Conservation (phyloP, 2,329 filamentous ascomycete genomes). For the Aureobasidium sp. region DNA sequence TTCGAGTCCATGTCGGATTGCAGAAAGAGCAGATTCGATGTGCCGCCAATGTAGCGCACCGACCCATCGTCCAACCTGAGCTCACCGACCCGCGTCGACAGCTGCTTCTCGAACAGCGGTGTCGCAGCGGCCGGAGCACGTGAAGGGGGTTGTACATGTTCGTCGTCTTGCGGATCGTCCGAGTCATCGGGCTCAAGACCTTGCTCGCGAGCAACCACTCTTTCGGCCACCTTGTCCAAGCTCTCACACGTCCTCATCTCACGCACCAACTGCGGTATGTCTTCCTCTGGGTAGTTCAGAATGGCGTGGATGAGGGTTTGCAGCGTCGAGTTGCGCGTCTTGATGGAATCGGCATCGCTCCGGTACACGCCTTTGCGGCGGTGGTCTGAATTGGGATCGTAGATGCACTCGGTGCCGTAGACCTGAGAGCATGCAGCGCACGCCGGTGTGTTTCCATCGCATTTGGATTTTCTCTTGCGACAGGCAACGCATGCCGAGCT, state of each 20-base stretch:
- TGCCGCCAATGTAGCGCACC: conserved; percentile 86
- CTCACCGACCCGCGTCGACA: conserved; percentile 91
- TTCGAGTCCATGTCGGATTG: conserved; percentile 41
- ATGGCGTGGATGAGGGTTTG: conserved; percentile 92
- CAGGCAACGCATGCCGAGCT: conserved; percentile 31
- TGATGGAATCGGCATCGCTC: conserved; percentile 82
- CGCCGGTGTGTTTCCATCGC: conserved; percentile 82
- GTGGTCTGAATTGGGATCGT: conserved; percentile 94
- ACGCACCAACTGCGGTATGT: conserved; percentile 72
- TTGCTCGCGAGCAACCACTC: conserved; percentile 49
- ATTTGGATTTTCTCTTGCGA: conserved; percentile 43
- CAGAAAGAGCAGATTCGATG: conserved; percentile 84
- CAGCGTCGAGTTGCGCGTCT: conserved; percentile 78
- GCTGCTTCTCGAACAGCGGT: conserved; percentile 61
- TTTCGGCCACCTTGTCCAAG: conserved; percentile 57
- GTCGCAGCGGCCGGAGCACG: conserved; percentile 19
- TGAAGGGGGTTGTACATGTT: conserved; percentile 34
- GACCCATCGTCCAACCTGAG: conserved; percentile 79
- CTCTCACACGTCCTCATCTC: conserved; percentile 82
- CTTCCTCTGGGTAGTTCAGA: conserved; percentile 81
- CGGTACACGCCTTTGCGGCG: conserved; percentile 95
- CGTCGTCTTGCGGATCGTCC: conserved; percentile 29
- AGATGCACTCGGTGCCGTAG: conserved; percentile 83
- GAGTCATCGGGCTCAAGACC: conserved; percentile 39
- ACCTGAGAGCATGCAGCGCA: conserved; percentile 96